These are phyloP conservation scores for Metroxylon sagu DNA, from an alignment of 176 grass and related monocot species.

Conservation along the genomic window DNA sequence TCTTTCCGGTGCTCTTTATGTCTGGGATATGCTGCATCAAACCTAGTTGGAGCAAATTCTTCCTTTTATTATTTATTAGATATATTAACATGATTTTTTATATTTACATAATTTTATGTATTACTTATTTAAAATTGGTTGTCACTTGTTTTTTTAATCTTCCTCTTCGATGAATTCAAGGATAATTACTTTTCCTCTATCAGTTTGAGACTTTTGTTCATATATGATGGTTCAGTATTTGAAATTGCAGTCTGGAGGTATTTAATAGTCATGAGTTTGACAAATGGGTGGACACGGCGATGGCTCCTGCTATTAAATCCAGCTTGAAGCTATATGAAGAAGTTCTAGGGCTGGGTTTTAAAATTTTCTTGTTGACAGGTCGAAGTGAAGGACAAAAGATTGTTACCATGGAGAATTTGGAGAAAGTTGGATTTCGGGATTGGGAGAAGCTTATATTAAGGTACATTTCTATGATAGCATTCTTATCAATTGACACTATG, in stretches of 20 bases:
- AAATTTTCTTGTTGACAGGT: constrained; percentile 59
- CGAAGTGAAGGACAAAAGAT: constrained; percentile 38
- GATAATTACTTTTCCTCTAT: not conserved
- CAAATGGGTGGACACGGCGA: constrained; percentile 59
- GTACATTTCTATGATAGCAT: constrained; percentile 15
- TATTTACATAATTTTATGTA: too few species aligned
- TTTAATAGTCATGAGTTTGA: constrained; percentile 54
- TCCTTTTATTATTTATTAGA: too few species aligned
- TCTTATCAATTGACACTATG: too few species aligned
- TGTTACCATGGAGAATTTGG: constrained; percentile 53
- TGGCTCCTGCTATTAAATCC: constrained; percentile 53
- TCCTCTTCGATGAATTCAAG: too few species aligned
- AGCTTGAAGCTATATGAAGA: constrained; percentile 57
- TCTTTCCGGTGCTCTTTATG: too few species aligned
- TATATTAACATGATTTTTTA: too few species aligned
- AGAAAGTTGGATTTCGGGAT: constrained; percentile 41
- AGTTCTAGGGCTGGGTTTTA: constrained; percentile 48
- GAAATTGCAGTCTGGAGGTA: constrained; percentile 27
- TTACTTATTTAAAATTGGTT: too few species aligned
- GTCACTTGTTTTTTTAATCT: too few species aligned
- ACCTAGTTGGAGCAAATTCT: too few species aligned
- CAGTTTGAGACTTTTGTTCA: not conserved
- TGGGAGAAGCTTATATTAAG: constrained; percentile 76
- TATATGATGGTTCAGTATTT: constrained; percentile 1
- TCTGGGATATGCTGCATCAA: too few species aligned